A percentile compares a stretch with the other conserved stretches of the same genome.
Conservation (phyloP, 306 rosid species). For the Inga laurina region DNA sequence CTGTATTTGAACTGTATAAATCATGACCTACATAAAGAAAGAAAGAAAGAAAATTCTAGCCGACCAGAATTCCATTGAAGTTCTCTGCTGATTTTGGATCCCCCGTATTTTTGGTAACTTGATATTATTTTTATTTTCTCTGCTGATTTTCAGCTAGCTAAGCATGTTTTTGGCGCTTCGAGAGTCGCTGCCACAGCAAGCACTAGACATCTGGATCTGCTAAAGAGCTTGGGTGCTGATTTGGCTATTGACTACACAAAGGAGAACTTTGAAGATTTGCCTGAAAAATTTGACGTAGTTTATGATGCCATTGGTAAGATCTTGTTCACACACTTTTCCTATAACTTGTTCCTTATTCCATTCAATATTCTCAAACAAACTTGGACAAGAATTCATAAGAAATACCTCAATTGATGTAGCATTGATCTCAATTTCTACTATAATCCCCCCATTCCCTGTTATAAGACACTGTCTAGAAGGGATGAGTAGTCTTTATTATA, state of each 20-base stretch:
- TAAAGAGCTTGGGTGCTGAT: conserved; percentile 91
- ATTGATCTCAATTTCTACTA: background rate
- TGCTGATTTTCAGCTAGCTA: conserved; percentile 63
- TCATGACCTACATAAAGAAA: background rate
- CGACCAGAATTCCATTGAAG: background rate
- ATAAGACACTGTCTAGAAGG: no score
- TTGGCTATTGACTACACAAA: conserved; percentile 87
- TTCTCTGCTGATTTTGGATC: background rate
- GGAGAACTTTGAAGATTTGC: conserved; percentile 79
- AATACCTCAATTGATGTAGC: background rate
- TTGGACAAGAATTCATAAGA: background rate
- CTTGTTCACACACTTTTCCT: background rate
- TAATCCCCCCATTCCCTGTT: background rate
- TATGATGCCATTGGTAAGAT: conserved; percentile 85
- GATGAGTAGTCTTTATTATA: no score
- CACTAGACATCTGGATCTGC: conserved; percentile 70
- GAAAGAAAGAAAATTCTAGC: background rate
- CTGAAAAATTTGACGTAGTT: conserved; percentile 87
- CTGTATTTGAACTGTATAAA: background rate
- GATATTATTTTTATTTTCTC: background rate
- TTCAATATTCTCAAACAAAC: background rate
- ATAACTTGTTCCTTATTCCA: background rate
- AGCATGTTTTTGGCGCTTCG: conserved; percentile 92
- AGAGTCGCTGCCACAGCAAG: conserved; percentile 89
- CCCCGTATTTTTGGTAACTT: background rate